Percentiles rank a stretch among this genome's conserved stretches.
These are phyloP conservation scores for Calophaca sinica DNA, from an alignment of 306 rosid species.

Conservation along the genomic window DNA sequence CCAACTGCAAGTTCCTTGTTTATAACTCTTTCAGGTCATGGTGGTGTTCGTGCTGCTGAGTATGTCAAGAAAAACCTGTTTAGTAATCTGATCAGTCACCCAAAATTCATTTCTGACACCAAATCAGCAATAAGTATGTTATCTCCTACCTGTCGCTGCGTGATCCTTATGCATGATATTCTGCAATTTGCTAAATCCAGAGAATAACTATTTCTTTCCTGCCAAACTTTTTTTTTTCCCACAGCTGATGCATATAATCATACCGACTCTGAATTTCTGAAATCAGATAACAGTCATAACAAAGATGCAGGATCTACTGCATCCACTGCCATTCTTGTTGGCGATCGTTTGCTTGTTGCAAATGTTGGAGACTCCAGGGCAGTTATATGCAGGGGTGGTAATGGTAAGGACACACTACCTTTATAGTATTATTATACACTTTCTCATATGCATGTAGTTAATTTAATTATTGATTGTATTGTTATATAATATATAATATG, in stretches of 20 bases:
- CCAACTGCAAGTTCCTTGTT: slow-evolving; percentile 35
- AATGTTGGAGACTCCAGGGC: slow-evolving; percentile 97
- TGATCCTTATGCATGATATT: slow-evolving; percentile 1
- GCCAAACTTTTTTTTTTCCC: slow-evolving; percentile 13
- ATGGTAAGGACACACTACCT: slow-evolving; percentile 59
- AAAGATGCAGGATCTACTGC: slow-evolving; percentile 99
- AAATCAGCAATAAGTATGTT: slow-evolving; percentile 85
- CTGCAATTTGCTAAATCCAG: slow-evolving; percentile 29
- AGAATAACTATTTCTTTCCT: slow-evolving; percentile 6
- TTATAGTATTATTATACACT: not conserved
- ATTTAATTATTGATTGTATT: slow-evolving; percentile 16
- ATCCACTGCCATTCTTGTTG: slow-evolving; percentile 95
- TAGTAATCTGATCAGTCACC: slow-evolving; percentile 89
- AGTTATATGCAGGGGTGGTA: slow-evolving; percentile 91
- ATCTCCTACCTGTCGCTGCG: not conserved
- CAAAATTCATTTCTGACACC: slow-evolving; percentile 94
- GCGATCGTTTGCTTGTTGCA: slow-evolving; percentile 96
- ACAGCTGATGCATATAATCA: slow-evolving; percentile 95
- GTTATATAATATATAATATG: slow-evolving; percentile 1
- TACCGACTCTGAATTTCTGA: slow-evolving; percentile 90
- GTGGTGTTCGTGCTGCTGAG: slow-evolving; percentile 97
- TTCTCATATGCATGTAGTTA: slow-evolving; percentile 13
- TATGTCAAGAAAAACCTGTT: slow-evolving; percentile 94
- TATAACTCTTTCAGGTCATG: slow-evolving; percentile 75
- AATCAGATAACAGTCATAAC: slow-evolving; percentile 83